phyloP scores from a whole-genome alignment of 768 basidiomycete genomes.

The Mycena epipterygia region DNA sequence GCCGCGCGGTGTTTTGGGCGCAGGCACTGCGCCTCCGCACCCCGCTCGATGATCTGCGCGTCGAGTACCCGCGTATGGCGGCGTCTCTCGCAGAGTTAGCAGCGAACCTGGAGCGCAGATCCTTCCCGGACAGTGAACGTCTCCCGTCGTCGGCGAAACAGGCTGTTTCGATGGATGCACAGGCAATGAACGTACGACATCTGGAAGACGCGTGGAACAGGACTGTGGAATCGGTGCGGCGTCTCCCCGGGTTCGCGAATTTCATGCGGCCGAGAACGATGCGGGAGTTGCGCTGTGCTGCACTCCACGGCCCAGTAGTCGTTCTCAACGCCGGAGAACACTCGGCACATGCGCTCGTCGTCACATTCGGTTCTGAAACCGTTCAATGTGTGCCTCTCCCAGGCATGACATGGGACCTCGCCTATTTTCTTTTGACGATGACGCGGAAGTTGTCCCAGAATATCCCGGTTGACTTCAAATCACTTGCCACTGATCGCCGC shows the following conservation, averaged over 20 bases:
- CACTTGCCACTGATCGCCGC: no score
- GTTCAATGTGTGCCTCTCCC: no score
- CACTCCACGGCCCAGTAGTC: background rate
- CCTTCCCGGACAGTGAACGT: background rate
- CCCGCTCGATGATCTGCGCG: conserved; percentile 1
- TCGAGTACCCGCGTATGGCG: background rate
- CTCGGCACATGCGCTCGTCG: background rate
- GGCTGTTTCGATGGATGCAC: background rate
- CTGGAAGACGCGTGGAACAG: background rate
- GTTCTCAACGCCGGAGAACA: background rate
- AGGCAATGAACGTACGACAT: background rate
- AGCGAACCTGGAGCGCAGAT: background rate
- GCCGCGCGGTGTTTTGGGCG: conserved; percentile 13
- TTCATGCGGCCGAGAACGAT: conserved; percentile 3
- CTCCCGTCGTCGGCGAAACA: background rate
- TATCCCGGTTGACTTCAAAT: no score
- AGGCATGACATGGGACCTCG: no score
- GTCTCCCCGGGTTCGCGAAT: background rate
- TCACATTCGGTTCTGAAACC: background rate
- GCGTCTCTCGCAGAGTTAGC: background rate
- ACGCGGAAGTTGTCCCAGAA: no score
- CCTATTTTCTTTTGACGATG: no score
- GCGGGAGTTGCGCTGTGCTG: background rate
- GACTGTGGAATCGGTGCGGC: background rate
- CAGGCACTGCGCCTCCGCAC: conserved; percentile 7